These are phyloP conservation scores for Colletotrichum horii DNA, from an alignment of 2,329 filamentous ascomycete genomes.

Conservation along the genomic window DNA sequence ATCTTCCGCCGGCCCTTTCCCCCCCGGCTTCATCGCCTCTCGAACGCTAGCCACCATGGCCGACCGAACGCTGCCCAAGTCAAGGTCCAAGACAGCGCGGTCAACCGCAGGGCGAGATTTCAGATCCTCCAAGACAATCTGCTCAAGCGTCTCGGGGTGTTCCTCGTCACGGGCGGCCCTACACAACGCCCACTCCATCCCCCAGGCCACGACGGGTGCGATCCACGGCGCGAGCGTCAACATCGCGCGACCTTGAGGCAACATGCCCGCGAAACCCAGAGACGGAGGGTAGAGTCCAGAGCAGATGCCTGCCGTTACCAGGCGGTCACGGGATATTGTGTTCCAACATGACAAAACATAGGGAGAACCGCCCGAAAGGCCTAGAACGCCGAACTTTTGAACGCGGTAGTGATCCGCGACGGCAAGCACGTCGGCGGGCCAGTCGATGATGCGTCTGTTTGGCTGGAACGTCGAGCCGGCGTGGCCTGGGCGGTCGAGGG, in stretches of 20 bases:
- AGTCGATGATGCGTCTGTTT: conserved; percentile 34
- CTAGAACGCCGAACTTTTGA: conserved; percentile 35
- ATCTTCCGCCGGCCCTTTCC: conserved; percentile 29
- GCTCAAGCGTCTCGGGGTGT: conserved; percentile 5
- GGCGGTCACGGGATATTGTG: conserved; percentile 29
- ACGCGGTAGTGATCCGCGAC: conserved; percentile 32
- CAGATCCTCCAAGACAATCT: not conserved
- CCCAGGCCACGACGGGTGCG: conserved; percentile 25
- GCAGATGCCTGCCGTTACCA: conserved; percentile 42
- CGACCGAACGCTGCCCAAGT: conserved; percentile 29
- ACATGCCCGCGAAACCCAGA: conserved; percentile 31
- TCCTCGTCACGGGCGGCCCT: conserved; percentile 17
- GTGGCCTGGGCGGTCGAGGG: conserved; percentile 46
- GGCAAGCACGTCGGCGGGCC: conserved; percentile 35
- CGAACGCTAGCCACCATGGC: conserved; percentile 21
- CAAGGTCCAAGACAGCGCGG: conserved; percentile 22
- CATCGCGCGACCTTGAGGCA: conserved; percentile 27
- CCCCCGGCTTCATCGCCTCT: conserved; percentile 33
- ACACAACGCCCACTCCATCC: conserved; percentile 24
- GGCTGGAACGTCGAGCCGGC: conserved; percentile 42
- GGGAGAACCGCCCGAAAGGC: conserved; percentile 39
- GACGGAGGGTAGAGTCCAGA: conserved; percentile 39
- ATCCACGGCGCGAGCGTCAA: conserved; percentile 26
- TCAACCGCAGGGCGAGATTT: not conserved
- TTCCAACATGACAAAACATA: conserved; percentile 39